Evolutionary conservation across 139 green algal species (phyloP).

Genomic region (Chlorella sp.): DNA sequence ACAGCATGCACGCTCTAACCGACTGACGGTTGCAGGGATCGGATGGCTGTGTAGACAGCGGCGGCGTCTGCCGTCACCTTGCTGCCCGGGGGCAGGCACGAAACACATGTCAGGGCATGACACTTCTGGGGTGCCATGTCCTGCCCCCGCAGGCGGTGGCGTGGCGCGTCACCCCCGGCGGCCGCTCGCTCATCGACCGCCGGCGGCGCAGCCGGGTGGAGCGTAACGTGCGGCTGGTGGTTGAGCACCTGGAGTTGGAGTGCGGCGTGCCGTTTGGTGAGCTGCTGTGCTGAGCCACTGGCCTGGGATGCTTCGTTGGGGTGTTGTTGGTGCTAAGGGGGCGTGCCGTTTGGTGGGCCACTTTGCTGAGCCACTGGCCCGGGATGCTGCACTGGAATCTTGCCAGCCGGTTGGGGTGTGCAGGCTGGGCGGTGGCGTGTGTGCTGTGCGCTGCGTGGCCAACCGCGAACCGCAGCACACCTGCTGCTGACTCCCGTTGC

Average conservation of each 20-base stretch:
- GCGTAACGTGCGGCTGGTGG: constrained; percentile 58
- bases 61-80: not conserved
- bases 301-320: no score
- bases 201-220: constrained; percentile 47
- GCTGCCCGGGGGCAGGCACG: no score
- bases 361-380: no score
- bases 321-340: no score
- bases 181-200: constrained; percentile 65
- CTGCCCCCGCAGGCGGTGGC: constrained; percentile 48
- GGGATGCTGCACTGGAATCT: no score
- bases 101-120: no score
- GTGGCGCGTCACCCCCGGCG: constrained; percentile 66
- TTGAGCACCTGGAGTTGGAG: constrained; percentile 52
- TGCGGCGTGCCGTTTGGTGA: constrained; percentile 48
- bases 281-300: not conserved
- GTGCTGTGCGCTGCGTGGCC: not conserved
- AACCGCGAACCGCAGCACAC: no score
- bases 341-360: no score
- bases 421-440: not conserved
- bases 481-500: no score
- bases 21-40: no score
- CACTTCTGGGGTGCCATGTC: no score
- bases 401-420: not conserved
- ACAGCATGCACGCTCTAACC: not conserved
- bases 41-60: not conserved